A percentile compares a stretch with the other conserved stretches of the same genome.
These are phyloP conservation scores for Exophiala dermatitidis DNA, from an alignment of 2,329 filamentous ascomycete genomes.

Conservation along the genomic window DNA sequence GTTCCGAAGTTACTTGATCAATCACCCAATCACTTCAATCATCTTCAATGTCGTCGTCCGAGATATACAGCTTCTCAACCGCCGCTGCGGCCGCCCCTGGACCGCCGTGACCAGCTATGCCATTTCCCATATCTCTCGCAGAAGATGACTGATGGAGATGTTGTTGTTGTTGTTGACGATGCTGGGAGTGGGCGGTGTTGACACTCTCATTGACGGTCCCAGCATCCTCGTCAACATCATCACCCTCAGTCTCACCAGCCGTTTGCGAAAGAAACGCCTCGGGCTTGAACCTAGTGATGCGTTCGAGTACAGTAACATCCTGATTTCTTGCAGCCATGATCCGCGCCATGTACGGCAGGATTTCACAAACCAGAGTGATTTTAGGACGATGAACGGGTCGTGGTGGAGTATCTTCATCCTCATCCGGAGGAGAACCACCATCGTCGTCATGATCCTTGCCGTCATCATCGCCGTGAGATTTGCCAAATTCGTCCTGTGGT, in stretches of 20 bases:
- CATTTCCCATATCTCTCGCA: constrained; percentile 41
- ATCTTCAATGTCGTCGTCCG: constrained; percentile 81
- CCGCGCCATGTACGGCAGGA: constrained; percentile 74
- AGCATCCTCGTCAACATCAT: constrained; percentile 41
- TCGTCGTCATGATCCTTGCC: not conserved
- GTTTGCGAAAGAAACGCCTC: constrained; percentile 19
- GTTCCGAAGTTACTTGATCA: not conserved
- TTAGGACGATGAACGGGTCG: constrained; percentile 48
- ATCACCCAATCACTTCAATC: constrained; percentile 31
- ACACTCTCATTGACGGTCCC: constrained; percentile 31
- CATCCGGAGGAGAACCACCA: not conserved
- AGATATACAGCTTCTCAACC: constrained; percentile 63
- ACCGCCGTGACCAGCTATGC: not conserved
- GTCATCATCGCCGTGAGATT: constrained; percentile 2
- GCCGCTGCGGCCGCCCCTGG: constrained; percentile 29
- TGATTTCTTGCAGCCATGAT: constrained; percentile 43
- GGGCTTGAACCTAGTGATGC: constrained; percentile 54
- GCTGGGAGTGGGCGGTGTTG: not conserved
- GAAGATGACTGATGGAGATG: not conserved
- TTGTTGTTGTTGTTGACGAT: not conserved
- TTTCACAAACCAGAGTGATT: constrained; percentile 71
- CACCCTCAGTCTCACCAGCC: constrained; percentile 37
- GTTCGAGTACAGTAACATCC: constrained; percentile 54
- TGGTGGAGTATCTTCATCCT: not conserved
- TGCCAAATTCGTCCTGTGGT: not conserved